Evolutionary conservation across 78 protist species (phyloP).

Genomic region (Andalucia godoyi): DNA sequence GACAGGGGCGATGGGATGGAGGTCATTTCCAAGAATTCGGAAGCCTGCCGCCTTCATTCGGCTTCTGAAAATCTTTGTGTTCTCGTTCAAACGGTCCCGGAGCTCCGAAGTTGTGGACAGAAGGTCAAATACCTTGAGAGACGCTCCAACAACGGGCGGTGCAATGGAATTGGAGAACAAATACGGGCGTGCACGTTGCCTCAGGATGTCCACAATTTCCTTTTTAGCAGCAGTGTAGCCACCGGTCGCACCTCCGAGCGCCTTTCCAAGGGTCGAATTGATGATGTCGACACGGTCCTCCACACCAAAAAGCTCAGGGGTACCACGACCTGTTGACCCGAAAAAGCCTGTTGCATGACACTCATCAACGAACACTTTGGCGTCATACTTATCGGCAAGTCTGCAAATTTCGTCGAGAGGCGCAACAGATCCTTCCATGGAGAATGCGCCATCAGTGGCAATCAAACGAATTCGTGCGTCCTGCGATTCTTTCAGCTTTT

Average conservation of each 20-base stretch:
- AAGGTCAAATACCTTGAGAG: conserved; percentile 6
- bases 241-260: conserved; percentile 65
- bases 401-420: conserved; percentile 49
- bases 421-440: conserved; percentile 81
- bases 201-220: conserved; percentile 37
- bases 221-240: conserved; percentile 60
- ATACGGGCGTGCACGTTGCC: conserved; percentile 62
- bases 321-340: conserved; percentile 58
- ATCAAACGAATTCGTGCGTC: conserved; percentile 16
- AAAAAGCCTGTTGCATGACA: conserved; percentile 65
- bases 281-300: conserved; percentile 35
- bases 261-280: conserved; percentile 67
- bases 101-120: neutral
- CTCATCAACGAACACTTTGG: conserved; percentile 61
- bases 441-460: conserved; percentile 66
- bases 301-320: conserved; percentile 22
- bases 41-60: conserved; percentile 59
- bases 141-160: conserved; percentile 56
- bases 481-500: conserved; percentile 16
- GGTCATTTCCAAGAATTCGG: neutral
- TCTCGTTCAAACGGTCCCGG: conserved; percentile 3
- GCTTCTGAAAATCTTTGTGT: conserved; percentile 42
- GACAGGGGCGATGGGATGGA: conserved; percentile 62
- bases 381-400: conserved; percentile 48
- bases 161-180: conserved; percentile 61